Conservation (phyloP, 345 rosid species). For the Stellera chamaejasme region DNA sequence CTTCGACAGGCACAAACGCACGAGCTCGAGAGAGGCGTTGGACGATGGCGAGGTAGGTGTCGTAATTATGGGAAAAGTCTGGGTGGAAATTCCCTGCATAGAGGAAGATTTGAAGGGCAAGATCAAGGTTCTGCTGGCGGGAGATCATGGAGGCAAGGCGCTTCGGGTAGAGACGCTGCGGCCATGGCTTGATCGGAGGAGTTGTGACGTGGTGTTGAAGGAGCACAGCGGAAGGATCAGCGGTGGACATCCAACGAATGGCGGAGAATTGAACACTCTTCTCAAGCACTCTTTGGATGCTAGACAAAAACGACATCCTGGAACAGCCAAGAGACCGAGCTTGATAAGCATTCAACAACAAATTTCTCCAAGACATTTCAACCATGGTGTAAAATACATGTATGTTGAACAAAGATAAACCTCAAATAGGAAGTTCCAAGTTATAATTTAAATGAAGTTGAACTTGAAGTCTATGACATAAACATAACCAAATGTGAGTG, state of each 20-base stretch:
- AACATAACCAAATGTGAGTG: too few species aligned
- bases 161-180: conserved; percentile 64
- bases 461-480: too few species aligned
- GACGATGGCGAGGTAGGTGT: conserved; percentile 71
- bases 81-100: conserved; percentile 77
- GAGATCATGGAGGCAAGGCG: conserved; percentile 66
- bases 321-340: too few species aligned
- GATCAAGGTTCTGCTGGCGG: conserved; percentile 75
- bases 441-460: too few species aligned
- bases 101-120: conserved; percentile 78
- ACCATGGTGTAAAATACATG: too few species aligned
- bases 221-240: conserved; percentile 9
- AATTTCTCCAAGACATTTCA: too few species aligned
- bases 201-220: conserved; percentile 40
- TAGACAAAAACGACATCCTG: too few species aligned
- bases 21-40: conserved; percentile 80
- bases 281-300: too few species aligned
- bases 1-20: conserved; percentile 56
- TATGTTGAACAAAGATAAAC: too few species aligned
- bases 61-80: conserved; percentile 49
- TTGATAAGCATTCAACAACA: too few species aligned
- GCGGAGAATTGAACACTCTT: conserved; percentile 6
- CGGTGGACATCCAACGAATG: conserved; percentile 8
- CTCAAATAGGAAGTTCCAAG: too few species aligned
- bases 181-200: conserved; percentile 89